A percentile compares a stretch with the other conserved stretches of the same genome.
Evolutionary conservation across 768 basidiomycete species (phyloP).

Genomic region (Leccinum obscurum): DNA sequence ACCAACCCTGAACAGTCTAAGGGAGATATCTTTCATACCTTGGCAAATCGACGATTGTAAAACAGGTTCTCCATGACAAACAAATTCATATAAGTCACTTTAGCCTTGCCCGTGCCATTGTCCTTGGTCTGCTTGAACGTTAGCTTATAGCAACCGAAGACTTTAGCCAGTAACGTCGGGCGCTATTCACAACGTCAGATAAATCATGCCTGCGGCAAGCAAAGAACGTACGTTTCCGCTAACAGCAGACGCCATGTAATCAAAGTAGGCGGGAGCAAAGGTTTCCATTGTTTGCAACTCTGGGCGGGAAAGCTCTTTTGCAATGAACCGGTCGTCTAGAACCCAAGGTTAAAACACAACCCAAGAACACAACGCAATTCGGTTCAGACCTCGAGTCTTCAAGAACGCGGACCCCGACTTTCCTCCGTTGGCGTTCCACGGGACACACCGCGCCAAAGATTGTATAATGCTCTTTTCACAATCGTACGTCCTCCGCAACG

Average conservation of each 20-base stretch:
- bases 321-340: constrained; percentile 95
- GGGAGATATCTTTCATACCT: constrained; percentile 47
- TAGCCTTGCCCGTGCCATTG: constrained; percentile 58
- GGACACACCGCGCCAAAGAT: constrained; percentile 89
- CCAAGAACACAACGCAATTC: background rate
- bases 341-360: constrained; percentile 1
- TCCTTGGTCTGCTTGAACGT: constrained; percentile 84
- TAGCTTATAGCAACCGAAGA: constrained; percentile 95
- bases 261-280: constrained; percentile 96
- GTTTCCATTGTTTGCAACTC: constrained; percentile 95
- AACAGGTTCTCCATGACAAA: constrained; percentile 98
- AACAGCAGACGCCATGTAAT: constrained; percentile 96
- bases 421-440: constrained; percentile 94
- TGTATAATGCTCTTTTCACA: constrained; percentile 95
- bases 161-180: constrained; percentile 92
- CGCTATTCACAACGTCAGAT: constrained; percentile 49
- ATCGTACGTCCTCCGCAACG: constrained; percentile 86
- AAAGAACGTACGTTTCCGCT: constrained; percentile 65
- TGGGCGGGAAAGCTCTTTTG: constrained; percentile 89
- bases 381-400: constrained; percentile 79
- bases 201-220: background rate
- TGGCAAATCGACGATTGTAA: constrained; percentile 87
- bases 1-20: constrained; percentile 4
- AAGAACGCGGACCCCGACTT: constrained; percentile 97
- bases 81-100: constrained; percentile 90